A percentile compares a stretch with the other conserved stretches of the same genome.
Conservation (phyloP, 2,329 filamentous ascomycete species). For the Sphaerostilbella broomeana region DNA sequence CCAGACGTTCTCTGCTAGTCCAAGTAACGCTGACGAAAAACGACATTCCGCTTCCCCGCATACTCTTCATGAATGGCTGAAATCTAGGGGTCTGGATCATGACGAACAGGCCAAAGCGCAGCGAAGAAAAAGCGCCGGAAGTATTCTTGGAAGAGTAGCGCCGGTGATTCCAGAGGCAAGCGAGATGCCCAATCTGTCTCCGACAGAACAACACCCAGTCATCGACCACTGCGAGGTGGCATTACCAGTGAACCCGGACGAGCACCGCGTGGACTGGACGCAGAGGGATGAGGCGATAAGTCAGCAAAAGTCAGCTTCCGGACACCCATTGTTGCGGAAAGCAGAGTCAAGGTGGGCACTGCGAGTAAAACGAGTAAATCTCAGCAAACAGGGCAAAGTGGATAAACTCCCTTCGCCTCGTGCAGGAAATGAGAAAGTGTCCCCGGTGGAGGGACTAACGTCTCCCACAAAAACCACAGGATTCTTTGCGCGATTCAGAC, state of each 20-base stretch:
- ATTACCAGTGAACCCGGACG: conserved; percentile 18
- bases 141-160: conserved; percentile 21
- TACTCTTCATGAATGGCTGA: conserved; percentile 7
- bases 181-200: neutral
- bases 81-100: neutral
- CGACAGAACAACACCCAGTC: conserved; percentile 1
- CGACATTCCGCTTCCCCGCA: conserved; percentile 14
- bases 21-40: conserved; percentile 27
- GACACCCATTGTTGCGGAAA: conserved; percentile 32
- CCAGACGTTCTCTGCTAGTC: conserved; percentile 30
- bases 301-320: conserved; percentile 12
- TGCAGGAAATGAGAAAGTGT: conserved; percentile 15
- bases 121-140: conserved; percentile 34
- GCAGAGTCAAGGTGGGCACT: conserved; percentile 46
- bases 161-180: neutral
- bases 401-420: conserved; percentile 16
- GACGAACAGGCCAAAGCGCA: conserved; percentile 9
- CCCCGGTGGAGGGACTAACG: conserved; percentile 21
- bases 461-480: conserved; percentile 26
- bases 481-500: conserved; percentile 40
- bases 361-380: conserved; percentile 33
- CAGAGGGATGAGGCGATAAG: conserved; percentile 44
- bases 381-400: conserved; percentile 24
- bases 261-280: conserved; percentile 50
- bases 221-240: conserved; percentile 20